Evolutionary conservation across 257 asterid genomes (phyloP).

Genomic region (Fraxinus pennsylvanica): DNA sequence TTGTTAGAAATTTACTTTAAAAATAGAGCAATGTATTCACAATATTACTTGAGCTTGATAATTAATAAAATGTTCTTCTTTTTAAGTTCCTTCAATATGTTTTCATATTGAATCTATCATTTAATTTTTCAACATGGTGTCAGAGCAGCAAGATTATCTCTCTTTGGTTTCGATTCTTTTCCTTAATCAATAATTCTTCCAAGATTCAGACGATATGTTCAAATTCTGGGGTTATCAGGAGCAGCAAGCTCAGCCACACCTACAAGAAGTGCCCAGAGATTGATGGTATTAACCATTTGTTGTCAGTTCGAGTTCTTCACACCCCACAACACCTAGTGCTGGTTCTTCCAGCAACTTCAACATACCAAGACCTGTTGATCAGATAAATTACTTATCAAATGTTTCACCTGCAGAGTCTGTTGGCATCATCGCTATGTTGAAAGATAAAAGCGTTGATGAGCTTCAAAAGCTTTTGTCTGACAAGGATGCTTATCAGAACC

Average conservation of each 20-base stretch:
- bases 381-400: conserved; percentile 52
- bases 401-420: conserved; percentile 95
- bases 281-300: conserved; percentile 78
- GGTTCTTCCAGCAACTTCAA: conserved; percentile 53
- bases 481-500: conserved; percentile 76
- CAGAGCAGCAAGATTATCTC: conserved; percentile 5
- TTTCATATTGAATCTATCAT: too few relatives aligned
- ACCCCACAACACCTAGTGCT: conserved; percentile 63
- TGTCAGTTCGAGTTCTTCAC: conserved; percentile 61
- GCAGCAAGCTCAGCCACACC: conserved; percentile 65
- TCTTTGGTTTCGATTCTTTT: conserved; percentile 11
- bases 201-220: conserved; percentile 38
- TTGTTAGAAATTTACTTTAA: too few relatives aligned
- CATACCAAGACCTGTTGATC: conserved; percentile 52
- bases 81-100: too few relatives aligned
- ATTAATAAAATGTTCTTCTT: too few relatives aligned
- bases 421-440: conserved; percentile 59
- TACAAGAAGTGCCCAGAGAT: conserved; percentile 60
- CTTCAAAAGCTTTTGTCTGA: conserved; percentile 75
- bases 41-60: too few relatives aligned
- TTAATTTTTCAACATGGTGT: too few relatives aligned
- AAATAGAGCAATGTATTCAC: too few relatives aligned
- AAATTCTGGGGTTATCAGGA: conserved; percentile 66
- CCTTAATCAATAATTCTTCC: background rate
- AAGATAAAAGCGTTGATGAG: conserved; percentile 87